Evolutionary conservation across 352 stramenopile genomes (phyloP), one percentile per base, ranked within the genome.

Genomic region (Thalassiosira ordinaria): DNA sequence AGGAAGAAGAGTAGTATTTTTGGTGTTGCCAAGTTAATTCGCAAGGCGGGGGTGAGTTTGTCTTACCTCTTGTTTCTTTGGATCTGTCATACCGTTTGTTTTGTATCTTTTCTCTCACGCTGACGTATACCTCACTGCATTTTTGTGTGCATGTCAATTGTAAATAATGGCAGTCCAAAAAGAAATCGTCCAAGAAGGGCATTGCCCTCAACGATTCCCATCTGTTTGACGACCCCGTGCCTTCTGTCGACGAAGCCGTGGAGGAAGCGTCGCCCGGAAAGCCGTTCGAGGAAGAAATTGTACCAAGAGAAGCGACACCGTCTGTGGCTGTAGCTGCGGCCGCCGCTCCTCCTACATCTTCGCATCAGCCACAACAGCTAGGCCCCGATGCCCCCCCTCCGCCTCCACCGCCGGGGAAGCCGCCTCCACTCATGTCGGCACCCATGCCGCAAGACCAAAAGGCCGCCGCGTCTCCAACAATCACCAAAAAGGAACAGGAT

Each of bases 1-100:
- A 84, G 74, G 59, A 78, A 78, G 22, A 72, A 70, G 47, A 57
- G 27, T n/a, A 71, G 64, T 18, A 71, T 85, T 37, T 83, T 83
- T 70, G 74, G 74, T 27, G 74, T 83, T 26, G 69, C 66, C 1
- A 73, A 77, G 20, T 62, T 77, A 26, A 70, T 77, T 60, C 26
- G 60, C 29, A 80, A 77, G 68, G 59, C 49, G 44, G 73, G 55
- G 29, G 64, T 75, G 66, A 70, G 31, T 71, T 0, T 70, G 24
- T 51, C 41, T 47, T 70, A 14, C 24, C 18, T 51, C 9, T 62
- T 53, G n/a, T 27, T 47, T 51, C 26, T 3, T 56, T 33, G 55
- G 16, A 39, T 35, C 1, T 27, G 55, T 31, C 24, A 31, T 55
- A 6, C 27, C 14, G 16, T n/a, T n/a, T n/a, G n/a, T n/a, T n/a